phyloP scores from a whole-genome alignment of 495 filamentous ascomycete genomes.

The Penicillium fimorum region DNA sequence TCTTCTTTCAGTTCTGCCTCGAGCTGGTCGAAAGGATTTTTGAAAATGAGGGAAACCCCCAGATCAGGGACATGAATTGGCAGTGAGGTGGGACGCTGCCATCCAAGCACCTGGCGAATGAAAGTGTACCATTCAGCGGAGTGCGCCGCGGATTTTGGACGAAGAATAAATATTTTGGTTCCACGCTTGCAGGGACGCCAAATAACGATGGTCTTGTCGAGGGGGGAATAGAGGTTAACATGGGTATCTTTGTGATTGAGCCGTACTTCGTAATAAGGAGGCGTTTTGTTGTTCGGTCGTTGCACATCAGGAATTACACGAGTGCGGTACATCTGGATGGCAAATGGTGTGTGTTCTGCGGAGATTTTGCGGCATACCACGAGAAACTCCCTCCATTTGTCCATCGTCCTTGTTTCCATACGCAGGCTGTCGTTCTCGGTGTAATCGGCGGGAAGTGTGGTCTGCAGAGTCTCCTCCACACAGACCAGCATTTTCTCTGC shows the following conservation, averaged over 20 bases:
- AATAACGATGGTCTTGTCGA: conserved; percentile 71
- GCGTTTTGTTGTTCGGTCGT: conserved; percentile 45
- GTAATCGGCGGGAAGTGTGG: conserved; percentile 58
- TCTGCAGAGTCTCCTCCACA: conserved; percentile 56
- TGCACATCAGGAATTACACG: conserved; percentile 66
- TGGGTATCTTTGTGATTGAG: conserved; percentile 52
- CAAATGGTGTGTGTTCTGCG: conserved; percentile 54
- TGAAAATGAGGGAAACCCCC: conserved; percentile 59
- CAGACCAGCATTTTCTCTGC: conserved; percentile 74
- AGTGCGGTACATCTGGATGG: conserved; percentile 67
- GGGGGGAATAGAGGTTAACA: conserved; percentile 68
- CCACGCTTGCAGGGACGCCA: conserved; percentile 58
- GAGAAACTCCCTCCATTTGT: conserved; percentile 72
- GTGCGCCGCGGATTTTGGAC: conserved; percentile 61
- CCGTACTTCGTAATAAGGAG: conserved; percentile 56
- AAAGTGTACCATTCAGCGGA: conserved; percentile 78
- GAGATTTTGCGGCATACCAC: conserved; percentile 63
- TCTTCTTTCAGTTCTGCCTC: conserved; percentile 43
- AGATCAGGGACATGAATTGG: conserved; percentile 68
- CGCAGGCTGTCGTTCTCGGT: conserved; percentile 64
- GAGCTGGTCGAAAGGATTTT: conserved; percentile 60
- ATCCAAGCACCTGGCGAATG: conserved; percentile 59
- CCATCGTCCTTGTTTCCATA: conserved; percentile 57
- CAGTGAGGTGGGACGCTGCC: conserved; percentile 55
- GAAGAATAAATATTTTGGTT: conserved; percentile 66